phyloP scores from a whole-genome alignment of 768 basidiomycete genomes.

The Candolleomyces eurysporus region DNA sequence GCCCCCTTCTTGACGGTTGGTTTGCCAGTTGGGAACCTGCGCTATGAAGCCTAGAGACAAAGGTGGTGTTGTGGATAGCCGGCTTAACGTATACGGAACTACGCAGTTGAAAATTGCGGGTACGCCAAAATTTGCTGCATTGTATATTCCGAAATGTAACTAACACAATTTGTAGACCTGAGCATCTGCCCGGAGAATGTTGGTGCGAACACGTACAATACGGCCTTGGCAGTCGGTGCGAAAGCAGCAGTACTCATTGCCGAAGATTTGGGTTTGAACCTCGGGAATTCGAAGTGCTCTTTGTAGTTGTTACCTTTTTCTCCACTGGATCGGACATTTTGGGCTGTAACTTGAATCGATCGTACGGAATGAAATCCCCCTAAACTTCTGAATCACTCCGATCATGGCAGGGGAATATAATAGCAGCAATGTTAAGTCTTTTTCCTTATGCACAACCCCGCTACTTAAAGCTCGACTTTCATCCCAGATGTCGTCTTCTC shows the following conservation, averaged over 20 bases:
- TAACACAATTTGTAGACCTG: slow-evolving; percentile 22
- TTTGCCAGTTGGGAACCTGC: slow-evolving; percentile 56
- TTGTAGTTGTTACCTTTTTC: no score
- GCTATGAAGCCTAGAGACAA: slow-evolving; percentile 61
- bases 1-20: background rate
- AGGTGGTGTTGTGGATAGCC: slow-evolving; percentile 60
- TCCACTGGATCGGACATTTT: no score
- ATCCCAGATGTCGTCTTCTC: no score
- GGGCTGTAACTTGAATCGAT: no score
- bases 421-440: no score
- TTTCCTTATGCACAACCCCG: no score
- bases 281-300: no score
- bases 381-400: no score
- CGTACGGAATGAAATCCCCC: no score
- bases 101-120: slow-evolving; percentile 59
- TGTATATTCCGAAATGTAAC: background rate
- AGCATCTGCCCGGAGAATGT: slow-evolving; percentile 41
- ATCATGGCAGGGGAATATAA: no score
- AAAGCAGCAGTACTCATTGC: slow-evolving; percentile 62
- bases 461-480: no score
- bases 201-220: slow-evolving; percentile 41
- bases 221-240: slow-evolving; percentile 50
- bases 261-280: slow-evolving; percentile 37
- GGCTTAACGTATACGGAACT: slow-evolving; percentile 63
- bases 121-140: slow-evolving; percentile 11